Conservation (phyloP, 108 stramenopile genomes). For the Ochromonas danica region DNA sequence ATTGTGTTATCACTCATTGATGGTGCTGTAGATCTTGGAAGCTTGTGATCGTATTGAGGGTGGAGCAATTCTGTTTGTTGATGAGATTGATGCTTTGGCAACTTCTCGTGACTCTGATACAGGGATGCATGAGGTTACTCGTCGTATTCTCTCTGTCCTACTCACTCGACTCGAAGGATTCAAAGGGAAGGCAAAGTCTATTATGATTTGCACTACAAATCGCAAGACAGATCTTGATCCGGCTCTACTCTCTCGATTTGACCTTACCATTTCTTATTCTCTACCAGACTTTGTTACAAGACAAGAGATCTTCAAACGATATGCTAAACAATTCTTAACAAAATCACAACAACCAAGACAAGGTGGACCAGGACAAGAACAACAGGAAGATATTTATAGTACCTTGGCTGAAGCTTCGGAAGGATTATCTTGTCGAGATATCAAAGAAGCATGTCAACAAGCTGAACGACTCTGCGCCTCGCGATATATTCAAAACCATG, state of each 20-base stretch:
- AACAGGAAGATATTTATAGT: no score
- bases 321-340: slow-evolving; percentile 51
- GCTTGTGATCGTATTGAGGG: slow-evolving; percentile 50
- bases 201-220: slow-evolving; percentile 55
- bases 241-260: slow-evolving; percentile 49
- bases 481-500: neutral
- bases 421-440: slow-evolving; percentile 53
- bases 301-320: slow-evolving; percentile 45
- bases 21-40: slow-evolving; percentile 39
- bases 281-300: slow-evolving; percentile 44
- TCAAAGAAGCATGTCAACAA: slow-evolving; percentile 54
- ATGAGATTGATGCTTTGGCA: slow-evolving; percentile 41
- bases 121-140: slow-evolving; percentile 53
- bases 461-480: slow-evolving; percentile 42
- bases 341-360: no score
- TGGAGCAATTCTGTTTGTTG: slow-evolving; percentile 54
- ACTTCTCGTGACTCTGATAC: neutral
- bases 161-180: slow-evolving; percentile 56
- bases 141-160: slow-evolving; percentile 50
- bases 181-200: slow-evolving; percentile 46
- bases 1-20: neutral
- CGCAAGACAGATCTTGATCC: slow-evolving; percentile 49
- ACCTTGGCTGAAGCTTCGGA: slow-evolving; percentile 41
- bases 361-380: no score
- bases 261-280: slow-evolving; percentile 45